Evolutionary conservation across 352 stramenopile species (phyloP), one percentile per base, ranked within the genome.

Genomic region (Phytophthora hibernalis): DNA sequence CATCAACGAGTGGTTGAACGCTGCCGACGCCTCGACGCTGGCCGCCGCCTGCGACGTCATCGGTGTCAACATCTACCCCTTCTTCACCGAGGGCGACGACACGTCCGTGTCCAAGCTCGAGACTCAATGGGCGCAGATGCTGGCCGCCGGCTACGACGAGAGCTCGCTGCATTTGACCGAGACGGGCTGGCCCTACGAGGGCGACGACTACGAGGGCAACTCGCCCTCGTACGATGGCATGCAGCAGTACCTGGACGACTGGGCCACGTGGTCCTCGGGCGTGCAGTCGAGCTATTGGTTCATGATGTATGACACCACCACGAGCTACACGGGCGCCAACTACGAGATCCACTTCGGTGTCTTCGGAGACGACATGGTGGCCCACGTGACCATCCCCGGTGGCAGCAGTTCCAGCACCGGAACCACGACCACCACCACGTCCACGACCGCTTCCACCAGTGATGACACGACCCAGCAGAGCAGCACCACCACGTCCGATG

Each of bases 1-100:
- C 18, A 88, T 91, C 51, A 87, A 89, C 68, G 82, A 90, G 71
- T 91, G 80, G 80, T 49, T 76, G 13, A 24, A 45, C 18, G 79
- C 74, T 7, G 9, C 54, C 0, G 77, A 68, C 7, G 63, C 59
- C 11, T 63, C 54, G 0, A 35, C 54, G 26, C 52, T 93, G 42
- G 77, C 43, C 3, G 69, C 0, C 22, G 60, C 33, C 26, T 58
- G 31, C 13, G 50, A 68, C 30, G 55, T 80, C 13, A 68, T 79
- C 20, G 84, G 67, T 15, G 81, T 87, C 54, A 92, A 92, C 65
- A 89, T 92, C 51, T 92, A 92, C 69, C 80, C 83, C 38, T 92
- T 92, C 69, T 91, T 90, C 70, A 85, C 83, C 13, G 56, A 58
- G 4, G 63, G 59, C 21, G 51, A 64, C 20, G 54, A 72, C 28